Conservation (phyloP, 1,139 yeast species). For the Zygosaccharomyces sapae region DNA sequence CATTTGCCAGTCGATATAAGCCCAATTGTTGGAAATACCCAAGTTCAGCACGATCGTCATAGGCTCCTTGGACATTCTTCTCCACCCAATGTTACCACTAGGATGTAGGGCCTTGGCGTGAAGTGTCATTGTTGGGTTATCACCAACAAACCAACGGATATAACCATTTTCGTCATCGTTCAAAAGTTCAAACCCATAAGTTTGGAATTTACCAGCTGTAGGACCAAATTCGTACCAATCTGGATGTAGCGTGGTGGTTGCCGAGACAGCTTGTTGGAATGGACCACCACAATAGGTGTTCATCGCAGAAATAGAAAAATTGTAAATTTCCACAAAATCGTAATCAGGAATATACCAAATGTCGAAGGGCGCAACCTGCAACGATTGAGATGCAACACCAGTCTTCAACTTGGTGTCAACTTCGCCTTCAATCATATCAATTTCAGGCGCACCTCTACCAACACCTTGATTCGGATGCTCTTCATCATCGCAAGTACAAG, state of each 20-base stretch:
- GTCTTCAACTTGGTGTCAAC: conserved; percentile 45
- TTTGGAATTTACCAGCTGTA: conserved; percentile 51
- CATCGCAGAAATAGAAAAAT: conserved; percentile 59
- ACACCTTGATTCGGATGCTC: conserved; percentile 75
- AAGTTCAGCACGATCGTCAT: conserved; percentile 75
- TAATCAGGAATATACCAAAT: conserved; percentile 84
- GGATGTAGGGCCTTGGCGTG: conserved; percentile 65
- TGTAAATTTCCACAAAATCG: conserved; percentile 60
- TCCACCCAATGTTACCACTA: conserved; percentile 76
- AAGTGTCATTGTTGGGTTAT: conserved; percentile 59
- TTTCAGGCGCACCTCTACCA: conserved; percentile 90
- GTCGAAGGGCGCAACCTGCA: conserved; percentile 81
- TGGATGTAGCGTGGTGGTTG: conserved; percentile 61
- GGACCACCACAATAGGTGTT: conserved; percentile 82
- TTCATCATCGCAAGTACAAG: conserved; percentile 69
- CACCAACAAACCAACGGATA: conserved; percentile 77
- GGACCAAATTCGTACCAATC: conserved; percentile 72
- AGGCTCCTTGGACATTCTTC: conserved; percentile 79
- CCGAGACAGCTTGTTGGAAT: conserved; percentile 79
- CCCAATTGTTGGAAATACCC: conserved; percentile 80
- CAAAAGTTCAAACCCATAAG: conserved; percentile 70
- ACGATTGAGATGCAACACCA: conserved; percentile 76
- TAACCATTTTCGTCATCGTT: conserved; percentile 66
- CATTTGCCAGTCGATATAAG: conserved; percentile 73
- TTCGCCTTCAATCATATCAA: conserved; percentile 78